Conservation (phyloP, 192 early-diverging fungal species). For the Backusella mclennaniae region DNA sequence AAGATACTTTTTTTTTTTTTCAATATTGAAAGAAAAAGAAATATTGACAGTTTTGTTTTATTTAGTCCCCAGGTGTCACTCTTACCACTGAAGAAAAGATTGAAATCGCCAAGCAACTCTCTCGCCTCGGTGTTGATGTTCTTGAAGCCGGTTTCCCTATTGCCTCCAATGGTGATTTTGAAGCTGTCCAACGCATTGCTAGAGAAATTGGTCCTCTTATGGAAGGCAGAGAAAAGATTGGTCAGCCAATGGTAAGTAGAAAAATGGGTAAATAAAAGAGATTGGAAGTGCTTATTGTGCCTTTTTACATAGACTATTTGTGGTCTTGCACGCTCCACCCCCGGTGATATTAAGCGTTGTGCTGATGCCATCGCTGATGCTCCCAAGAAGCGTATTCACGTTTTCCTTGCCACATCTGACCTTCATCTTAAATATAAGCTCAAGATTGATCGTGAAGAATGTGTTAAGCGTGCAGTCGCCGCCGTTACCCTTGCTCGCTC, state of each 20-base stretch:
- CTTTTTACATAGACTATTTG: constrained; percentile 62
- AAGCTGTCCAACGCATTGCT: constrained; percentile 91
- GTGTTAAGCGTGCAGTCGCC: constrained; percentile 74
- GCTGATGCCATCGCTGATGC: constrained; percentile 88
- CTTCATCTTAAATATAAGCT: constrained; percentile 95
- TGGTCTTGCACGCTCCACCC: constrained; percentile 84
- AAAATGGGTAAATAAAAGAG: not conserved
- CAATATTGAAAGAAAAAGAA: not conserved
- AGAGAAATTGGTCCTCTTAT: constrained; percentile 86
- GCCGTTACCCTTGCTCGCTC: constrained; percentile 79
- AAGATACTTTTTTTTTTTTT: not conserved
- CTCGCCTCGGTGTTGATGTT: constrained; percentile 92
- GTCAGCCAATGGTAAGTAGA: constrained; percentile 73
- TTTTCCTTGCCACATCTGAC: constrained; percentile 95
- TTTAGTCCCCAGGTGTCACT: constrained; percentile 93
- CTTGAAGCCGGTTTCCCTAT: constrained; percentile 97
- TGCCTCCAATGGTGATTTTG: constrained; percentile 93
- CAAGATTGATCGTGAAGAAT: constrained; percentile 84
- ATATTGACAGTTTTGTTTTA: not conserved
- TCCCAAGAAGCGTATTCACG: constrained; percentile 88
- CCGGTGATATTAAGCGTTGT: constrained; percentile 84
- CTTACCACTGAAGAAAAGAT: constrained; percentile 92
- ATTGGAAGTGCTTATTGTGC: not conserved
- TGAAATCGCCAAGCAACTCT: constrained; percentile 90
- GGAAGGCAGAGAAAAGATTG: constrained; percentile 74